phyloP scores from a whole-genome alignment of 352 stramenopile species.

The Albugo candida region DNA sequence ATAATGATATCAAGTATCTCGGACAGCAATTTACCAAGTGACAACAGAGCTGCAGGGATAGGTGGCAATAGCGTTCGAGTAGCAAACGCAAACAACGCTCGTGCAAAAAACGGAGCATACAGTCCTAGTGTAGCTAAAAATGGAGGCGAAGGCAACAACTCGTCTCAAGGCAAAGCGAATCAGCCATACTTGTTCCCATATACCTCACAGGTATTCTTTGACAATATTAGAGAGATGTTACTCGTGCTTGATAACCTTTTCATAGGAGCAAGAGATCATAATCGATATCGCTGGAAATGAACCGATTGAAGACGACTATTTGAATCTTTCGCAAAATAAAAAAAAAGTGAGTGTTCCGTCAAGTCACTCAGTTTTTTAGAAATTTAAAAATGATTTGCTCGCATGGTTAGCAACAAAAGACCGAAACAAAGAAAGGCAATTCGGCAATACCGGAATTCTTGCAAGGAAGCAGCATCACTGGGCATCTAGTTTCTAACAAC shows the following conservation, averaged over 20 bases:
- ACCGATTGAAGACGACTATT: constrained; percentile 60
- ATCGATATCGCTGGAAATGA: constrained; percentile 68
- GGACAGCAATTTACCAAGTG: constrained; percentile 55
- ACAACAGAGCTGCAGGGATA: constrained; percentile 61
- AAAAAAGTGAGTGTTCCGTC: too few species aligned
- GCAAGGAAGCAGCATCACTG: constrained; percentile 69
- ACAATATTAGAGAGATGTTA: neutral
- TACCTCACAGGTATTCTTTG: constrained; percentile 21
- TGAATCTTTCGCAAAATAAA: constrained; percentile 6
- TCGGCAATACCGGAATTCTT: constrained; percentile 61
- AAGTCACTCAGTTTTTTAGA: too few species aligned
- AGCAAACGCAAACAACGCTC: constrained; percentile 11
- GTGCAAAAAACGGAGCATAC: constrained; percentile 21
- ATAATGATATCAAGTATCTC: neutral
- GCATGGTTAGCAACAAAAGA: too few species aligned
- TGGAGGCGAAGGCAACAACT: constrained; percentile 10
- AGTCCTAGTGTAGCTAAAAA: constrained; percentile 18
- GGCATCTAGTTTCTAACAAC: constrained; percentile 71
- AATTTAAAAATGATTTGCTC: neutral
- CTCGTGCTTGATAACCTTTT: neutral
- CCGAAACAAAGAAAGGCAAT: constrained; percentile 10
- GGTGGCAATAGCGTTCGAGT: constrained; percentile 41
- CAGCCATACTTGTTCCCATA: constrained; percentile 75
- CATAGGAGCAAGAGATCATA: constrained; percentile 61
- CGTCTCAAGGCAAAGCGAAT: constrained; percentile 34